Percentiles rank a stretch among this genome's conserved stretches.
Evolutionary conservation across 164 flowering plant genomes (phyloP).

Genomic region (Macadamia integrifolia): DNA sequence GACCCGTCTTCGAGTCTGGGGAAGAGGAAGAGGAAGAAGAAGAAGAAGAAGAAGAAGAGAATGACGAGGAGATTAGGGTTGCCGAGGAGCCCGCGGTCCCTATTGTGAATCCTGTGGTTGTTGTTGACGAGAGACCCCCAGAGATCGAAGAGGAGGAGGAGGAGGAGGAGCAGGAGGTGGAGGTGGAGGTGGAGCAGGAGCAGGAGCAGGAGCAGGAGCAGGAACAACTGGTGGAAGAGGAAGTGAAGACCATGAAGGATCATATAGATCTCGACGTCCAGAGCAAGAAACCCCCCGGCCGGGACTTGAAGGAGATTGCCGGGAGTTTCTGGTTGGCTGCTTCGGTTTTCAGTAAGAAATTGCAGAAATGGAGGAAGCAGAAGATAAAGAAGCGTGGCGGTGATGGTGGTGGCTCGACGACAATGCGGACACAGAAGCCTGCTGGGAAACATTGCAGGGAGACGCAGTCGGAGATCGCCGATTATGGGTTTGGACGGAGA

Average conservation of each 20-base stretch:
- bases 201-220: constrained; percentile 13
- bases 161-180: constrained; percentile 25
- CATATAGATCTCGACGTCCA: constrained; percentile 74
- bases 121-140: constrained; percentile 15
- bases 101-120: constrained; percentile 10
- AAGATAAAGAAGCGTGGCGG: constrained; percentile 40
- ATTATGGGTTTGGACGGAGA: constrained; percentile 80
- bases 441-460: constrained; percentile 46
- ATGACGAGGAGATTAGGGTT: constrained; percentile 26
- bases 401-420: constrained; percentile 24
- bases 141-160: constrained; percentile 5
- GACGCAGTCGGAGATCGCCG: constrained; percentile 81
- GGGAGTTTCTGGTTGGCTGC: constrained; percentile 77
- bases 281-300: constrained; percentile 37
- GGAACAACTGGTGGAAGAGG: constrained; percentile 28
- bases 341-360: constrained; percentile 76
- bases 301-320: constrained; percentile 61
- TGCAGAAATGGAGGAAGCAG: constrained; percentile 81
- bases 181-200: constrained; percentile 11
- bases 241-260: constrained; percentile 79
- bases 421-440: constrained; percentile 43
- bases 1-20: constrained; percentile 30
- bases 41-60: constrained; percentile 19
- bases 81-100: constrained; percentile 15
- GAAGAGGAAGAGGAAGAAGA: constrained; percentile 17